phyloP scores from a whole-genome alignment of 2,329 filamentous ascomycete genomes.

The Colletotrichum cuscutae region DNA sequence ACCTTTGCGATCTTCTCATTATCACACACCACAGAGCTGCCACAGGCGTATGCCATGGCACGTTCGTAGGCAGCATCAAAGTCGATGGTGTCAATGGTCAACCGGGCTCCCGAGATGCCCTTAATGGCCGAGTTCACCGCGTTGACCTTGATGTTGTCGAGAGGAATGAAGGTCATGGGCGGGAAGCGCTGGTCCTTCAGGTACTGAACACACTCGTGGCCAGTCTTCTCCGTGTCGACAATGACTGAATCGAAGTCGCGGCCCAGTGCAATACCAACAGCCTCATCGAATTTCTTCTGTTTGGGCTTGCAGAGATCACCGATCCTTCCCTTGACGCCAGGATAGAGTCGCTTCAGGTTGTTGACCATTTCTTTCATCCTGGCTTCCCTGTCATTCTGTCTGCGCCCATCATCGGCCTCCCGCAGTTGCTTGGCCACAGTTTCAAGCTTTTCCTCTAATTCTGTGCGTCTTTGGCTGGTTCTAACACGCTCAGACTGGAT shows the following conservation, averaged over 20 bases:
- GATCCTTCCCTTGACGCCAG: constrained; percentile 89
- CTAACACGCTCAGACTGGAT: constrained; percentile 86
- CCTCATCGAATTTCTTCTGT: constrained; percentile 95
- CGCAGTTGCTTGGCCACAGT: constrained; percentile 83
- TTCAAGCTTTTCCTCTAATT: constrained; percentile 91
- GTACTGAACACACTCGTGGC: constrained; percentile 92
- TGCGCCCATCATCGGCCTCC: constrained; percentile 85
- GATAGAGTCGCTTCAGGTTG: constrained; percentile 88
- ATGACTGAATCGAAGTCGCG: constrained; percentile 94
- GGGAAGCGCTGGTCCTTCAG: constrained; percentile 89
- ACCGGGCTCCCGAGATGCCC: constrained; percentile 83
- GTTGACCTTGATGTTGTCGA: constrained; percentile 97
- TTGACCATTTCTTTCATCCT: constrained; percentile 85
- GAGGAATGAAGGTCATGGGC: constrained; percentile 92
- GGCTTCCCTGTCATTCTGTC: constrained; percentile 85
- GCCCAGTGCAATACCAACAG: constrained; percentile 91
- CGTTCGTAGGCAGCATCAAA: constrained; percentile 90
- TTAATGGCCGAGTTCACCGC: constrained; percentile 91
- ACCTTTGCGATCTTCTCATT: constrained; percentile 86
- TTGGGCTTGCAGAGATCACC: constrained; percentile 95
- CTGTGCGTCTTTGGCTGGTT: constrained; percentile 83
- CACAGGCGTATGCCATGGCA: constrained; percentile 94
- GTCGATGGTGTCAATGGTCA: constrained; percentile 96
- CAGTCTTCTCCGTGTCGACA: constrained; percentile 94
- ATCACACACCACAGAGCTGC: constrained; percentile 94